phyloP scores from a whole-genome alignment of 2,329 filamentous ascomycete genomes.

The Ophiostoma himal-ulmi region DNA sequence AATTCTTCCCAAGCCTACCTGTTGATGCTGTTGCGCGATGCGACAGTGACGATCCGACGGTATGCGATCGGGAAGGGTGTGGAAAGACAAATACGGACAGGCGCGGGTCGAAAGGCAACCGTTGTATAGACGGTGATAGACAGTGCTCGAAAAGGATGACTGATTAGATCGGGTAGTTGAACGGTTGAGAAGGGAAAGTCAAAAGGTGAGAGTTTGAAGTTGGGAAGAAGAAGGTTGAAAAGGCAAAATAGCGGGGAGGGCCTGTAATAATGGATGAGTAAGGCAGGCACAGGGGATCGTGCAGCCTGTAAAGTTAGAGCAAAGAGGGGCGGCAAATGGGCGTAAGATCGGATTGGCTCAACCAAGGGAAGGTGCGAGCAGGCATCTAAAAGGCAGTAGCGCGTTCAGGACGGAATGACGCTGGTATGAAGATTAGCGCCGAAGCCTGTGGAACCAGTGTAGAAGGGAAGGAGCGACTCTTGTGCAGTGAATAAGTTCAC shows the following conservation, averaged over 20 bases:
- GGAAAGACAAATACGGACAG: not conserved
- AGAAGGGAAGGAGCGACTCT: not conserved
- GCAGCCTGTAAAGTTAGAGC: not conserved
- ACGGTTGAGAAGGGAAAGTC: not conserved
- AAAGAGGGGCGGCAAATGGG: conserved; percentile 1
- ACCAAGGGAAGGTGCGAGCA: not conserved
- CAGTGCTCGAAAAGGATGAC: not conserved
- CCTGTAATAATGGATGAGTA: conserved; percentile 9
- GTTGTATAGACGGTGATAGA: not conserved
- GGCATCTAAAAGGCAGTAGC: not conserved
- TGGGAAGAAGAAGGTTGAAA: conserved; percentile 7
- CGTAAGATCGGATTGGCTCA: not conserved
- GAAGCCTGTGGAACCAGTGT: not conserved
- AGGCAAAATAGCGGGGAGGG: conserved; percentile 13
- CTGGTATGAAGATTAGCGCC: not conserved
- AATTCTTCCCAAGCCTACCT: not conserved
- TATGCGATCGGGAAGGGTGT: not conserved
- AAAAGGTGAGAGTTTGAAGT: not conserved
- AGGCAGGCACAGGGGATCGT: not conserved
- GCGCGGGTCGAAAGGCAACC: not conserved
- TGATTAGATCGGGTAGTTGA: not conserved
- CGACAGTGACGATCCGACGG: conserved; percentile 3
- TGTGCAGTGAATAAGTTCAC: conserved; percentile 7
- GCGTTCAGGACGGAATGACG: conserved; percentile 10
- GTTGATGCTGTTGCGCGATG: conserved; percentile 9